A percentile compares a stretch with the other conserved stretches of the same genome.
phyloP scores from a whole-genome alignment of 73 alveolate species.

The Paramecium sexaurelia region DNA sequence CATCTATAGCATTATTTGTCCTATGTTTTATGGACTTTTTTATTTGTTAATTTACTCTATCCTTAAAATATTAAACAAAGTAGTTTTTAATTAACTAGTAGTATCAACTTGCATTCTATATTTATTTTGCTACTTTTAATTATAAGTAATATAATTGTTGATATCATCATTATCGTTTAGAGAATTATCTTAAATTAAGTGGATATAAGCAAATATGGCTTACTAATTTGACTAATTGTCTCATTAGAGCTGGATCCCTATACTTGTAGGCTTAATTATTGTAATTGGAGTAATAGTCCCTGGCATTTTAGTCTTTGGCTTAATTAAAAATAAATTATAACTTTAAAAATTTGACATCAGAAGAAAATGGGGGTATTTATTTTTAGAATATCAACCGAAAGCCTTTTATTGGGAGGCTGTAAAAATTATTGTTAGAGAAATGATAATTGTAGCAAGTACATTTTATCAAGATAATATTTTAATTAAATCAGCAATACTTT shows the following conservation, averaged over 20 bases:
- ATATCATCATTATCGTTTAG: neutral
- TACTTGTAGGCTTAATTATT: neutral
- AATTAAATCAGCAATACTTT: neutral
- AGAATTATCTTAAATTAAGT: neutral
- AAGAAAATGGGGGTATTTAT: neutral
- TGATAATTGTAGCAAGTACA: neutral
- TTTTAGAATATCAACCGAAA: neutral
- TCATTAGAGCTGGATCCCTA: neutral
- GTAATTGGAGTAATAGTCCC: neutral
- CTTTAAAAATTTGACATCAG: neutral
- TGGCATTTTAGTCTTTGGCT: neutral
- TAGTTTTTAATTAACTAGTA: neutral
- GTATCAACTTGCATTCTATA: neutral
- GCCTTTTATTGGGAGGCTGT: neutral
- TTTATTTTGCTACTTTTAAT: neutral
- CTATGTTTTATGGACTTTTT: neutral
- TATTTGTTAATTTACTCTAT: neutral
- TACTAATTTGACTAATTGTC: too few species aligned
- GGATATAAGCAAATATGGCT: neutral
- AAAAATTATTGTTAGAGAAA: neutral
- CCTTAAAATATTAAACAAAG: neutral
- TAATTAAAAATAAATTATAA: neutral
- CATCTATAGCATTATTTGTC: neutral
- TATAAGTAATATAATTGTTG: neutral
- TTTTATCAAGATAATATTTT: neutral